Evolutionary conservation across 2,329 filamentous ascomycete genomes (phyloP).

Genomic region (Alternaria arbusti): DNA sequence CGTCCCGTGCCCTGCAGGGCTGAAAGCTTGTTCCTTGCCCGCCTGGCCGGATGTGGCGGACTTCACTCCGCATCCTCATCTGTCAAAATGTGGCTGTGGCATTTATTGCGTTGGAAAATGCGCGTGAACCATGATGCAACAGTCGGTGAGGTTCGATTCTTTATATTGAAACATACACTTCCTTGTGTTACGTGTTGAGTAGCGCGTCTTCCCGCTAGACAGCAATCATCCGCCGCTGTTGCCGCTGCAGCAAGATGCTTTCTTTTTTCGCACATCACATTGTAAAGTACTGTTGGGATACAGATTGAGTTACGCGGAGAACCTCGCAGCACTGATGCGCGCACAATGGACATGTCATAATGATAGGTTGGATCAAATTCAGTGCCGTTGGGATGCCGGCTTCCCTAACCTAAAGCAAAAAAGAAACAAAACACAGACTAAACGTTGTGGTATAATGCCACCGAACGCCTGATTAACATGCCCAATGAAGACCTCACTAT

Average conservation of each 20-base stretch:
- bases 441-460: conserved; percentile 43
- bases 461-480: conserved; percentile 25
- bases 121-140: not conserved
- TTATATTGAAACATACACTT: conserved; percentile 7
- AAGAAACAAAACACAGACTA: conserved; percentile 21
- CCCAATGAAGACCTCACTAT: conserved; percentile 19
- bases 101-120: not conserved
- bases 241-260: not conserved
- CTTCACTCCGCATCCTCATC: not conserved
- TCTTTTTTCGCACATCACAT: not conserved
- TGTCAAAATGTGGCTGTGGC: conserved; percentile 2
- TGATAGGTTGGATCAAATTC: not conserved
- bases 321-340: not conserved
- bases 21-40: conserved; percentile 11
- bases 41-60: conserved; percentile 6
- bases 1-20: conserved; percentile 10
- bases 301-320: not conserved
- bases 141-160: not conserved
- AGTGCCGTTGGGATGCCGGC: not conserved
- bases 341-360: not conserved
- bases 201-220: conserved; percentile 5
- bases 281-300: not conserved
- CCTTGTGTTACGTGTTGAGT: not conserved
- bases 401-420: conserved; percentile 4
- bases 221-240: not conserved